Evolutionary conservation across 1,139 yeast genomes (phyloP), one percentile per base, ranked within the genome.

Genomic region (Zhuliangozyma parablackwelliae): DNA sequence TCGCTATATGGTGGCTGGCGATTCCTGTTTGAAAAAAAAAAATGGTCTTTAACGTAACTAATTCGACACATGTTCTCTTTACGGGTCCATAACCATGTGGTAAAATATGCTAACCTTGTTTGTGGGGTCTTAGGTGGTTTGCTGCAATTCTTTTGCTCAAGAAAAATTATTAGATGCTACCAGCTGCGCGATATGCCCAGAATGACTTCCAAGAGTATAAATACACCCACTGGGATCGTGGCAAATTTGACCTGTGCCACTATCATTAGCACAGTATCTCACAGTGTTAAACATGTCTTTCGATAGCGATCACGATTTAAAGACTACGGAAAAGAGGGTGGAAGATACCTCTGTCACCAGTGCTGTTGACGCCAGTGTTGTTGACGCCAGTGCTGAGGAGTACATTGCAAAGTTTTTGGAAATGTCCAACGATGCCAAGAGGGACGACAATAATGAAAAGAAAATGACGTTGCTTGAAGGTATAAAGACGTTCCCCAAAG

Each of bases 401-500:
- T 66, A 56, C 43, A 48, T 68, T 28, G 46, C 62, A 39, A 68
- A 65, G 52, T 71, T 71, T 45, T 55, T 70, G 41, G 74, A 68
- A 39, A 63, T 70, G 46, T 66, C 69, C 40, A 61, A 64, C 35
- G 57, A 61, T 39, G 73, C 73, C 31, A 67, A 59, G 44, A 61
- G 54, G 12, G 59, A 57, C 40, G 73, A 68, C 40, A 47, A 51
- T 31, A 54, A 56, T 31, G 79, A 73, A 43, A 71, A 72, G 47
- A 39, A 38, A 16, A 68, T 72, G 75, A 45, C 68, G 7, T 54
- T 72, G 37, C 42, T 39, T 25, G 69, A 73, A 46, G 77, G 75
- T 37, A 44, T 75, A 33, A 59, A 49, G 41, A 65, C 70, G 7
- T 66, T 61, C 50, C 72, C 72, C 6, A 59, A 56, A 44, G 73